A percentile compares a stretch with the other conserved stretches of the same genome.
Conservation (phyloP, 257 asterid genomes). For the Lithospermum erythrorhizon region DNA sequence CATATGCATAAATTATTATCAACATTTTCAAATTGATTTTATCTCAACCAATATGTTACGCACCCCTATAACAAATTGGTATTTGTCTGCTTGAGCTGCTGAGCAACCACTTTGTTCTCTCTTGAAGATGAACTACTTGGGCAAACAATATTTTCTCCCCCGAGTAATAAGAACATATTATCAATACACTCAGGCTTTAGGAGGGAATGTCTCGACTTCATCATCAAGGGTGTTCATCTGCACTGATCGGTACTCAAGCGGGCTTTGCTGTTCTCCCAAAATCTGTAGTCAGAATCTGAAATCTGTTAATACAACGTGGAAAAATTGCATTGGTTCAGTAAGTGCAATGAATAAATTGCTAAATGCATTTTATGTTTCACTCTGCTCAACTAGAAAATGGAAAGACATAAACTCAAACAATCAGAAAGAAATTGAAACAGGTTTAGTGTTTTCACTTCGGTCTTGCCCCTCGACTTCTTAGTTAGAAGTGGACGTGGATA, state of each 20-base stretch:
- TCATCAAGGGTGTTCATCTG: constrained; percentile 84
- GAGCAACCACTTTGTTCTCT: neutral
- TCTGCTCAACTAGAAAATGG: neutral
- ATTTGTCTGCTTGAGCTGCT: constrained; percentile 2
- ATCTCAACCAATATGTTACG: constrained; percentile 12
- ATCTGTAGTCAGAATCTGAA: constrained; percentile 33
- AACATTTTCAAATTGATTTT: constrained; percentile 15
- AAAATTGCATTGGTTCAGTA: too few species aligned
- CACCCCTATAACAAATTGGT: neutral
- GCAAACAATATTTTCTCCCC: neutral
- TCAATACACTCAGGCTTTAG: constrained; percentile 82
- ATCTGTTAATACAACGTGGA: constrained; percentile 3
- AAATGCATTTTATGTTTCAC: neutral
- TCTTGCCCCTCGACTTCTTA: constrained; percentile 1
- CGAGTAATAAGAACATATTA: neutral
- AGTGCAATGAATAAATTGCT: too few species aligned
- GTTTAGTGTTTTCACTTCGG: too few species aligned
- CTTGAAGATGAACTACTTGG: neutral
- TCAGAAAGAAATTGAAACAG: constrained; percentile 17
- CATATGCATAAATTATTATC: constrained; percentile 32
- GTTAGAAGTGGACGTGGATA: neutral
- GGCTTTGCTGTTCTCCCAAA: constrained; percentile 72
- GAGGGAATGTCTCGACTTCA: constrained; percentile 76
- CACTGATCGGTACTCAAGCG: constrained; percentile 74
- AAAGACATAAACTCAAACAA: neutral